phyloP scores from a whole-genome alignment of 768 basidiomycete species.

The Hygrocybe coccinea region DNA sequence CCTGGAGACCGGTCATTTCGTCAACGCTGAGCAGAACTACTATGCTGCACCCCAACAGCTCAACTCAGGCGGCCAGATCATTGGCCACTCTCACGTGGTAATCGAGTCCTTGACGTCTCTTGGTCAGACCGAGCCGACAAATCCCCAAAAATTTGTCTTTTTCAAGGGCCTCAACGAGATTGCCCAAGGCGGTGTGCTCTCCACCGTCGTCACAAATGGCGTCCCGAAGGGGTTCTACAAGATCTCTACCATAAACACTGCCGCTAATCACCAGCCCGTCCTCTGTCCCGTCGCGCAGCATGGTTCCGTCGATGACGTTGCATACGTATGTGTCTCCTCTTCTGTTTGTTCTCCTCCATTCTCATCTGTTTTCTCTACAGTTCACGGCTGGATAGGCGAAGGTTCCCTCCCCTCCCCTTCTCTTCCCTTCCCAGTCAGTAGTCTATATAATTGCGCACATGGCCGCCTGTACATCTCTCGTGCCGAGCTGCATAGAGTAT shows the following conservation, averaged over 20 bases:
- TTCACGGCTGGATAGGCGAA: slow-evolving; percentile 24
- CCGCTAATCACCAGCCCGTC: slow-evolving; percentile 55
- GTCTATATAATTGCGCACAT: too few species aligned
- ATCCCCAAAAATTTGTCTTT: slow-evolving; percentile 52
- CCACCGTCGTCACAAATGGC: slow-evolving; percentile 48
- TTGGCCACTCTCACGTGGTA: slow-evolving; percentile 57
- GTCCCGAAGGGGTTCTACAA: slow-evolving; percentile 57
- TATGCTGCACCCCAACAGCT: slow-evolving; percentile 55
- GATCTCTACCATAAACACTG: slow-evolving; percentile 52
- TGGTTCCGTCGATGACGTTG: slow-evolving; percentile 53
- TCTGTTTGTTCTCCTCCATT: neutral
- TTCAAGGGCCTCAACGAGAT: slow-evolving; percentile 50
- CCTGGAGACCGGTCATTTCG: slow-evolving; percentile 49
- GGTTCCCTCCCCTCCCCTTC: neutral
- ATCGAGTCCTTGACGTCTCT: slow-evolving; percentile 45
- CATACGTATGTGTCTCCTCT: slow-evolving; percentile 44
- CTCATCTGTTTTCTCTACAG: slow-evolving; percentile 16
- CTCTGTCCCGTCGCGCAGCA: slow-evolving; percentile 59
- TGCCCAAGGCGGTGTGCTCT: slow-evolving; percentile 45
- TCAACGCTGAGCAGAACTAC: slow-evolving; percentile 49
- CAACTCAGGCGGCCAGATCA: slow-evolving; percentile 46
- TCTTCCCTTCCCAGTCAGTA: too few species aligned
- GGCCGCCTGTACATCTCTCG: too few species aligned
- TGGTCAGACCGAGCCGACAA: slow-evolving; percentile 40
- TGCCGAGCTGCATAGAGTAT: too few species aligned